Evolutionary conservation across 805 yeast genomes (phyloP), one percentile per base, ranked within the genome.

Genomic region (Priceomyces castillae): DNA sequence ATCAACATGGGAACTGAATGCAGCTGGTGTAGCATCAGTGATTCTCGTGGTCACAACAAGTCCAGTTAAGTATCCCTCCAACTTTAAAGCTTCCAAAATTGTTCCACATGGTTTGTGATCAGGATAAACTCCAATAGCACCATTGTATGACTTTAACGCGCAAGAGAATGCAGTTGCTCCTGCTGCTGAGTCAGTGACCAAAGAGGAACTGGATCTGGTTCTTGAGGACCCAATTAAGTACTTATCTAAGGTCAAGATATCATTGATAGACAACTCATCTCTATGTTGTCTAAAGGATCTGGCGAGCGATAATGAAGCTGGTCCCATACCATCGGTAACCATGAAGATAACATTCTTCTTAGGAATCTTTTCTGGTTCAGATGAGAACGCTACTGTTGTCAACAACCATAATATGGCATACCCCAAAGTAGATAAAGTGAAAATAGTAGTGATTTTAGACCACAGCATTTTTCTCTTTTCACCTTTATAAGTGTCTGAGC

Each of bases 281-380:
- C 81, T 65, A 55, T 63, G 69, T 59, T 89, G 95, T 46, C 76
- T 76, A 68, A 78, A 90, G 17, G 86, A 79, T 48, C 97, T 76
- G 1, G 96, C 82, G 60, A 89, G 65, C 2, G 94, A 83, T 45
- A 89, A 65, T 2, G 95, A 84, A 0, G 95, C 84, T 2, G 96
- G 96, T 0, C 96, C 96, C 84, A 89, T 88, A n/a, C 97, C 97
- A 62, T 89, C 97, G 2, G 95, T 83, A 25, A 89, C 96, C 78
- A 89, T 81, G 70, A 89, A 87, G 41, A 89, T 84, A 44, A 90
- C 76, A 56, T 89, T 89, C 56, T 80, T 82, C 86, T 46, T 46
- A 4, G 18, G 30, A 17, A 10, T 33, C 12, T 19, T 33, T 6
- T 11, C n/a, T 16, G 23, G 19, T 14, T 17, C 20, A 6, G 31